Conservation (phyloP, 2,329 filamentous ascomycete genomes). For the Cladophialophora yegresii region DNA sequence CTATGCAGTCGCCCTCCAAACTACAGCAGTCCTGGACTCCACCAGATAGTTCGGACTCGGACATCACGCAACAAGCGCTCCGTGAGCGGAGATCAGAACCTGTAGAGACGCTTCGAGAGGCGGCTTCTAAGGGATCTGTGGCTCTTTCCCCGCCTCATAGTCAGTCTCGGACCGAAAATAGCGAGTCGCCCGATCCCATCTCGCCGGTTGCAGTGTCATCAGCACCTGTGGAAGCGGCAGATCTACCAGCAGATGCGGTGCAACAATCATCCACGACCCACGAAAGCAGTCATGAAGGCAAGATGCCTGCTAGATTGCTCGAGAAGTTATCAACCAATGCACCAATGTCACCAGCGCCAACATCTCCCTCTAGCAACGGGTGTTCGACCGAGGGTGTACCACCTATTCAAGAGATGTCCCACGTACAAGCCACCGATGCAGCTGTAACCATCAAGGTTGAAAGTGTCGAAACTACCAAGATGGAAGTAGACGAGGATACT, state of each 20-base stretch:
- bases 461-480: slow-evolving; percentile 29
- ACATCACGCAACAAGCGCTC: slow-evolving; percentile 7
- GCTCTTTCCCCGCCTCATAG: slow-evolving; percentile 34
- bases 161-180: slow-evolving; percentile 11
- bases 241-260: not conserved
- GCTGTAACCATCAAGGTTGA: slow-evolving; percentile 36
- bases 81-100: slow-evolving; percentile 7
- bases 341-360: slow-evolving; percentile 30
- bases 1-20: slow-evolving; percentile 35
- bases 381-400: slow-evolving; percentile 13
- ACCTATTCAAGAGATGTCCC: not conserved
- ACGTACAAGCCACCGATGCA: not conserved
- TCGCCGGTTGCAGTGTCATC: not conserved
- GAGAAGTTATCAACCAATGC: slow-evolving; percentile 18
- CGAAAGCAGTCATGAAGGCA: slow-evolving; percentile 19
- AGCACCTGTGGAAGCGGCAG: not conserved
- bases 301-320: slow-evolving; percentile 23
- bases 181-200: slow-evolving; percentile 1
- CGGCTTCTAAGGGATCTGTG: slow-evolving; percentile 5
- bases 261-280: slow-evolving; percentile 3
- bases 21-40: slow-evolving; percentile 38
- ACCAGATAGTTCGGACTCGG: slow-evolving; percentile 28
- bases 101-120: not conserved
- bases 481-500: slow-evolving; percentile 34
- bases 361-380: slow-evolving; percentile 33